Base-by-base conservation (phyloP, 2,329 filamentous ascomycete genomes). In the Hymenoscyphus albidus region DNA sequence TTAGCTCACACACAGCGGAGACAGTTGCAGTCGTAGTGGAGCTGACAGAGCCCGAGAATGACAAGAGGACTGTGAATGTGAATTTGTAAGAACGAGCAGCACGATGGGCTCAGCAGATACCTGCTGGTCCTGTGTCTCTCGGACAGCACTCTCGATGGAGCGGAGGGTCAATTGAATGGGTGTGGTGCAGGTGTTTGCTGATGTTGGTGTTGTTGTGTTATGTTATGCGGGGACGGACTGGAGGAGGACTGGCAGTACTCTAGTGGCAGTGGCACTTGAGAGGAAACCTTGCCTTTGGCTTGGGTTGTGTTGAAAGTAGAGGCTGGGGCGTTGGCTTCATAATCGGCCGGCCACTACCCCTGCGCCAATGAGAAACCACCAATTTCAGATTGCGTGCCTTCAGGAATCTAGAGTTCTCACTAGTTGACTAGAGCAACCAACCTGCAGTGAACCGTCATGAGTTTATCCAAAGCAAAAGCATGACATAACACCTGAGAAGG, bases 331-430 rank as follows among this genome's bases (percentile, higher is more conserved):
- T 27, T 42, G 42, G 31, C 32, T 61, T 61, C 42, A 32, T 18
- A 55, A 39, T 40, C 42, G 40, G 39, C 44, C 55, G 22, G 14
- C 16, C 35, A 18, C 31, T 18, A n/a, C 56, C 27, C 31, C 22
- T 38, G 32, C 51, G 58, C 62, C 62, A 61, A 61, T 61, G 9
- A 51, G 31, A 61, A 40, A 48, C 48, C 48, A 27, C 55, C 55
- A 61, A 48, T 64, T 64, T 61, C 27, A 61, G 22, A 56, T 22
- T 54, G 39, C 61, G 61, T 58, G 55, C 62, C 62, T 55, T 57
- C 44, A 59, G 40, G 57, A 63, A 32, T 44, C 51, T 51, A 51
- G 44, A 51, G 7, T 51, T 51, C 44, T 51, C 18, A 51, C 44
- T 51, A 18, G 44, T 12, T 51, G 6, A 51, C 44, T 51, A 18